Evolutionary conservation across 1,284 basidiomycete species (phyloP).

Genomic region (Austroboletus novae-zelandiae): DNA sequence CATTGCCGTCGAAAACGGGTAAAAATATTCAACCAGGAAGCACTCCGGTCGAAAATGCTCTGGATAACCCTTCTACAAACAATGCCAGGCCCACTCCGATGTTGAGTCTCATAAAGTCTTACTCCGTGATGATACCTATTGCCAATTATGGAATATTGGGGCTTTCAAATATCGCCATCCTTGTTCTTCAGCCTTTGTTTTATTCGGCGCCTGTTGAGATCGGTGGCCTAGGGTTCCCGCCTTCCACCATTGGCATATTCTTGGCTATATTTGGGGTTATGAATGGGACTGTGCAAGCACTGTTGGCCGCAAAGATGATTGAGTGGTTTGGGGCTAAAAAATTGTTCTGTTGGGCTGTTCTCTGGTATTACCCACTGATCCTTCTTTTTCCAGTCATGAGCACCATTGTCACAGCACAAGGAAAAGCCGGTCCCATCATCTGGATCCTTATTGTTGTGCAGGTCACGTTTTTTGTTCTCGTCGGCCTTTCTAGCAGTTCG

Average conservation of each 20-base stretch:
- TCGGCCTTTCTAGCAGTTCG: conserved; percentile 29
- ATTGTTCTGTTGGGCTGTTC: conserved; percentile 52
- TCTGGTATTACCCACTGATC: conserved; percentile 49
- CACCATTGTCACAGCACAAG: conserved; percentile 17
- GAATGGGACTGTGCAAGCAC: conserved; percentile 57
- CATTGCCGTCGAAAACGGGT: conserved; percentile 17
- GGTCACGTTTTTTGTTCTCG: conserved; percentile 20
- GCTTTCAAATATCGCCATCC: conserved; percentile 63
- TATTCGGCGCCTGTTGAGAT: conserved; percentile 60
- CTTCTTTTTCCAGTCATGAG: conserved; percentile 60
- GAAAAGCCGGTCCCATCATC: conserved; percentile 20
- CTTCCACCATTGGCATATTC: conserved; percentile 56
- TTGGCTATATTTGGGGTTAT: conserved; percentile 55
- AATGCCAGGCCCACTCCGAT: conserved; percentile 30
- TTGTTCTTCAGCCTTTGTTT: conserved; percentile 66
- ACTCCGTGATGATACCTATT: conserved; percentile 32
- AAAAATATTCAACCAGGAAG: background rate
- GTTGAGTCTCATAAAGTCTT: conserved; percentile 37
- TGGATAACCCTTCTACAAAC: background rate
- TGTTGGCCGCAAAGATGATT: conserved; percentile 58
- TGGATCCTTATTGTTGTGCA: conserved; percentile 34
- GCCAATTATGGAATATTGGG: conserved; percentile 62
- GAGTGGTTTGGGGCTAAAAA: conserved; percentile 54
- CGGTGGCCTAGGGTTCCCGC: conserved; percentile 65
- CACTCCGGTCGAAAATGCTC: background rate